These are phyloP conservation scores for Geotrichum restrictum DNA, from an alignment of 1,139 yeast species.

Conservation along the genomic window DNA sequence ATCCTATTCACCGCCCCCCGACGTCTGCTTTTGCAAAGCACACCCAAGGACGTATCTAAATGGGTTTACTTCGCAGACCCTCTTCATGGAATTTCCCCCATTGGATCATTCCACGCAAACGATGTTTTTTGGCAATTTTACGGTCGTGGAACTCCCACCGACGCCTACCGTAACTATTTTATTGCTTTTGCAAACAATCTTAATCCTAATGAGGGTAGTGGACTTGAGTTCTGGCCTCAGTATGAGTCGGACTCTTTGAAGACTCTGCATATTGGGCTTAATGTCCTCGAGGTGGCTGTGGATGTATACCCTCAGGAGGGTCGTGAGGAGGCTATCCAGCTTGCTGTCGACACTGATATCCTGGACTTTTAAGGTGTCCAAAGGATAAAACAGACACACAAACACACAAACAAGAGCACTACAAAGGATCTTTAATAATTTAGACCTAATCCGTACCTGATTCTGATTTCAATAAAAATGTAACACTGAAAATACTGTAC, in stretches of 20 bases:
- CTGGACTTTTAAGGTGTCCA: neutral
- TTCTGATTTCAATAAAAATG: neutral
- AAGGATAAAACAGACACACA: too few species aligned
- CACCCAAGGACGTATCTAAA: neutral
- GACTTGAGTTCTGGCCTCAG: slow-evolving; percentile 19
- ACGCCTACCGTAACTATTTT: slow-evolving; percentile 23
- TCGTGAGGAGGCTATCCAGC: neutral
- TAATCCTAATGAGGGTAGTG: slow-evolving; percentile 22
- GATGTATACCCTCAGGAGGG: neutral
- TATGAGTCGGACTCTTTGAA: slow-evolving; percentile 30
- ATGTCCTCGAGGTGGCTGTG: slow-evolving; percentile 16
- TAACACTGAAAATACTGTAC: too few species aligned
- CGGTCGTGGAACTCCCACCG: slow-evolving; percentile 11
- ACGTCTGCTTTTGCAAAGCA: slow-evolving; percentile 19
- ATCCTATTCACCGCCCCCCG: slow-evolving; percentile 26
- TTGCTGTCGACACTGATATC: neutral
- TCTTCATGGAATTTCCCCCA: slow-evolving; percentile 20
- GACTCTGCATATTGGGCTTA: slow-evolving; percentile 4
- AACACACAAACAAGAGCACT: too few species aligned
- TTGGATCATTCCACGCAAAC: slow-evolving; percentile 24
- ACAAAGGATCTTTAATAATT: too few species aligned
- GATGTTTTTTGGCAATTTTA: slow-evolving; percentile 12
- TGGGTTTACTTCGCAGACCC: slow-evolving; percentile 17
- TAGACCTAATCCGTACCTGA: neutral
- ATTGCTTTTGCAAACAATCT: slow-evolving; percentile 25